A percentile compares a stretch with the other conserved stretches of the same genome.
Conservation (phyloP, 352 stramenopile genomes). For the Globisporangium barbulae region DNA sequence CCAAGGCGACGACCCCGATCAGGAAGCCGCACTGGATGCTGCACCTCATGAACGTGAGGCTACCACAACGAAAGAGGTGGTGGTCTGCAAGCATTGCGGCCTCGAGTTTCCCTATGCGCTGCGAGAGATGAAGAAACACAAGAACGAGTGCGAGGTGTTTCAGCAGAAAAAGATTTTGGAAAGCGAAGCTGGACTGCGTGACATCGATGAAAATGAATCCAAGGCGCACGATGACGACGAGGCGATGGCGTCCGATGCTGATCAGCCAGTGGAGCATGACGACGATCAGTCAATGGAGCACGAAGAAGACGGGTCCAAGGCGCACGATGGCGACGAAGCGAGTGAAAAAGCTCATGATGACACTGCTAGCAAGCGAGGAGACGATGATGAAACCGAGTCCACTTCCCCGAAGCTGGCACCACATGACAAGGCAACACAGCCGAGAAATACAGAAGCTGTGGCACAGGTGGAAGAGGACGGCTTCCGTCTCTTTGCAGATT, state of each 20-base stretch:
- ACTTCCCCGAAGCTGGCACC: neutral
- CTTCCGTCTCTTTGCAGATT: neutral
- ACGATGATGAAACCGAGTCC: neutral
- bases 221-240: neutral
- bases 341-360: neutral
- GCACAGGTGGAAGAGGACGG: neutral
- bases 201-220: neutral
- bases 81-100: neutral
- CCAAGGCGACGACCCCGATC: neutral
- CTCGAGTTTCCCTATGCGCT: neutral
- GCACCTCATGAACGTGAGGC: neutral
- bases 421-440: neutral
- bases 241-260: neutral
- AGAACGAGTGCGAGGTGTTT: slow-evolving; percentile 1
- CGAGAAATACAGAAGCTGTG: neutral
- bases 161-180: neutral
- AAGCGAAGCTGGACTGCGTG: neutral
- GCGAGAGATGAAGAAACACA: neutral
- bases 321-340: neutral
- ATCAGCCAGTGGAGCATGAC: neutral
- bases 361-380: neutral
- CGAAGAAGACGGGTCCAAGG: neutral
- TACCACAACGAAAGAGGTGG: neutral
- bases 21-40: neutral
- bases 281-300: neutral